Evolutionary conservation across 805 yeast genomes (phyloP), one percentile per base, ranked within the genome.

Genomic region (Wickerhamomyces ciferrii): DNA sequence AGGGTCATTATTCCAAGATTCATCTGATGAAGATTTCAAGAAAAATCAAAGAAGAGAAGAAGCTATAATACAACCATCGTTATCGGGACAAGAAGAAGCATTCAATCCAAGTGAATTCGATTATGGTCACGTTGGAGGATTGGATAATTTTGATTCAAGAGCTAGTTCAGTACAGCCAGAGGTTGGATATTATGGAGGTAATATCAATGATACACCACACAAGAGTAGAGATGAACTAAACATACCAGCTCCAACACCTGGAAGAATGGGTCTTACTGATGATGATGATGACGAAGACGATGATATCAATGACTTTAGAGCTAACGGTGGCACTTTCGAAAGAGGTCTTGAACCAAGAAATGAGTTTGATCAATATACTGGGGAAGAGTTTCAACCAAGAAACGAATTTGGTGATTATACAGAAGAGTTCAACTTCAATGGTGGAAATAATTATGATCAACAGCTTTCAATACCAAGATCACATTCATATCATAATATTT

Each of bases 1-100:
- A 13, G 43, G 46, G 15, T 45, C 54, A 4, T 39, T 54, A n/a
- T 56, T 54, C 44, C 46, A 53, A 9, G 60, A 54, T 29, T 51
- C 58, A 5, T 51, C 55, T 2, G 56, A 52, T 42, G 55, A 48
- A 3, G 43, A 35, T 21, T 27, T 13, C n/a, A 17, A 40, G 13
- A 40, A 18, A 10, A 7, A 15, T n/a, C 19, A n/a, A 5, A 32
- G 35, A 32, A 32, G 35, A 32, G 35, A 32, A 9, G 32, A 24
- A 39, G 34, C n/a, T 15, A 18, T 11, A 25, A 27, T 6, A 18
- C 34, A 40, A 5, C 19, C 31, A 8, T 7, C 15, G 1, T 2
- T 25, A 6, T 11, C 38, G 11, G 15, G 8, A 4, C 21, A 35
- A 19, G 23, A 35, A 3, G 35, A 31, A 4, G 18, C 11, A 3